These are phyloP conservation scores for Ephemerocybe angulata DNA, from an alignment of 768 basidiomycete genomes.

Conservation along the genomic window DNA sequence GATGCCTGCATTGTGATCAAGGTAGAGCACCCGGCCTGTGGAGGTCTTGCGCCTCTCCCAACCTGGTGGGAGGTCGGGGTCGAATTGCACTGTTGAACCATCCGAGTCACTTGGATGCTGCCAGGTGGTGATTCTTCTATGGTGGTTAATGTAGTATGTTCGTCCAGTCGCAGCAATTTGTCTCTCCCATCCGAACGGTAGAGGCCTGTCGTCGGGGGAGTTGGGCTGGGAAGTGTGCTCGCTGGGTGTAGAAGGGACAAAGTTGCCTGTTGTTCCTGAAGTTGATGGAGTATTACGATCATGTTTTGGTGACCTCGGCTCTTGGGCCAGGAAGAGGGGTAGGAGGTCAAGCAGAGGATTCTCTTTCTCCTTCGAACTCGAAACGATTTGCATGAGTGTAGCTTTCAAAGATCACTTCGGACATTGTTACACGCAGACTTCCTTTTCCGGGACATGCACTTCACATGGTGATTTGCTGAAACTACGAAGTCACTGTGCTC, in stretches of 20 bases:
- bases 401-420: too few species aligned
- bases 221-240: too few species aligned
- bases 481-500: too few species aligned
- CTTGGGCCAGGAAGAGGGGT: neutral
- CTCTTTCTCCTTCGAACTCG: neutral
- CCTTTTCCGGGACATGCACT: too few species aligned
- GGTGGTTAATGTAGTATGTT: slow-evolving; percentile 2
- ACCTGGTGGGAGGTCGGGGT: neutral
- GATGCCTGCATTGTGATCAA: slow-evolving; percentile 1
- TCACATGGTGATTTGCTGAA: too few species aligned
- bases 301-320: neutral
- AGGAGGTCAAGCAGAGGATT: neutral
- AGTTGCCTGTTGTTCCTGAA: neutral
- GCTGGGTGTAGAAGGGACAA: neutral
- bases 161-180: neutral
- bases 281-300: neutral
- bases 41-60: neutral
- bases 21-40: neutral
- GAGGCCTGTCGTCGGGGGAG: neutral
- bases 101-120: neutral
- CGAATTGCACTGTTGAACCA: neutral
- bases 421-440: too few species aligned
- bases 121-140: neutral
- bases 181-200: slow-evolving; percentile 1
- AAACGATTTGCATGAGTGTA: too few species aligned